Percentiles rank a stretch among this genome's conserved stretches.
Evolutionary conservation across 2,329 filamentous ascomycete species (phyloP).

Genomic region (Diaporthe australafricana): DNA sequence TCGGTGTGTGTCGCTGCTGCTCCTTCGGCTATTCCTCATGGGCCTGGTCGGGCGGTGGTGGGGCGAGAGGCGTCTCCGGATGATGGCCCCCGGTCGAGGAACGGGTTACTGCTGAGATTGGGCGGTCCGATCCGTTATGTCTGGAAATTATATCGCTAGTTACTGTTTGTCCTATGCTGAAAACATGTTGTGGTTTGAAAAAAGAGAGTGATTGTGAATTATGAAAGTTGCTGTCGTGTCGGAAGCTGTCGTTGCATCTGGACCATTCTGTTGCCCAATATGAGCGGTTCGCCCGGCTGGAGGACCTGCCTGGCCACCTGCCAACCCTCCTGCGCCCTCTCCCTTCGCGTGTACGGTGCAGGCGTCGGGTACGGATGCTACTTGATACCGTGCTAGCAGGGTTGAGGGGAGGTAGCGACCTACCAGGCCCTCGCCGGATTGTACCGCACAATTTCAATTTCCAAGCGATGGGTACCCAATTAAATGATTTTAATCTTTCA

Average conservation of each 20-base stretch:
- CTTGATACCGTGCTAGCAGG: slow-evolving; percentile 18
- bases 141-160: not conserved
- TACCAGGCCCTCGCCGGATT: not conserved
- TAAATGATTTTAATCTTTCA: not conserved
- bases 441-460: not conserved
- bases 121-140: not conserved
- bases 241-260: not conserved
- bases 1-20: not conserved
- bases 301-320: not conserved
- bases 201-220: not conserved
- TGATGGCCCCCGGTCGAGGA: not conserved
- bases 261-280: not conserved
- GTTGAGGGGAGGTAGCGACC: not conserved
- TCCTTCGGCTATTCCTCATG: not conserved
- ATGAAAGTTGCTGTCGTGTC: not conserved
- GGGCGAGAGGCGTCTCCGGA: too few relatives aligned
- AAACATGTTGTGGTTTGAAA: not conserved
- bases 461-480: slow-evolving; percentile 18
- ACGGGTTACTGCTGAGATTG: not conserved
- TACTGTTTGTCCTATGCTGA: not conserved
- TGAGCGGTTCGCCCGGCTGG: not conserved
- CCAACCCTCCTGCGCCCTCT: not conserved
- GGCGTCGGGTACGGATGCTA: not conserved
- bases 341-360: not conserved
- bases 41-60: not conserved